phyloP scores from a whole-genome alignment of 257 asterid genomes.

The Anisodus acutangulus region DNA sequence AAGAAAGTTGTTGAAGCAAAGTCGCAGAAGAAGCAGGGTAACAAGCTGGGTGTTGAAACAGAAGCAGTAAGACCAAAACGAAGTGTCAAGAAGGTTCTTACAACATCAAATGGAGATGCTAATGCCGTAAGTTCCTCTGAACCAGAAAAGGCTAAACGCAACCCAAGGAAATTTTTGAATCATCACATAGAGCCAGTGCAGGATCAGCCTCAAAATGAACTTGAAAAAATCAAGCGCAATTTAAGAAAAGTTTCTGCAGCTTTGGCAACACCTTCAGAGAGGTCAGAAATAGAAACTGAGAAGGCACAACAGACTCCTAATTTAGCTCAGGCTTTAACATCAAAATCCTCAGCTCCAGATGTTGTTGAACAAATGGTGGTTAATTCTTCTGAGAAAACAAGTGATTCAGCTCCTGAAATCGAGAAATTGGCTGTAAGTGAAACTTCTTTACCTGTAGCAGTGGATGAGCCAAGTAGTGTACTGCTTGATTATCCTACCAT shows the following conservation, averaged over 20 bases:
- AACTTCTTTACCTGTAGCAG: conserved; percentile 7
- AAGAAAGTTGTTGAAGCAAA: conserved; percentile 48
- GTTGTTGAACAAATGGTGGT: conserved; percentile 46
- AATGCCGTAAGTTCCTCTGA: conserved; percentile 46
- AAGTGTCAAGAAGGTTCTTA: conserved; percentile 60
- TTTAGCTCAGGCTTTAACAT: conserved; percentile 31
- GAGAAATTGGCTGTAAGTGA: conserved; percentile 26
- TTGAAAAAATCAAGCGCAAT: conserved; percentile 70
- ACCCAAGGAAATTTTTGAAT: conserved; percentile 32
- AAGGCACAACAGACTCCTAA: conserved; percentile 51
- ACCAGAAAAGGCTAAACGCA: conserved; percentile 40
- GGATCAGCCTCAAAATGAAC: conserved; percentile 51
- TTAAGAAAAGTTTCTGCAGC: conserved; percentile 74
- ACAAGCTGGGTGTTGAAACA: conserved; percentile 42
- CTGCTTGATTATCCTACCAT: conserved; percentile 7
- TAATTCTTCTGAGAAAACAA: conserved; percentile 34
- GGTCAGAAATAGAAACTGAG: conserved; percentile 57
- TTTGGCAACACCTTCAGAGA: conserved; percentile 52
- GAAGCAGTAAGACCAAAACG: conserved; percentile 73
- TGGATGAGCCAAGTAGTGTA: conserved; percentile 4
- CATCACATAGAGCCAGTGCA: conserved; percentile 30
- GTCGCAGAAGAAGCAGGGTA: conserved; percentile 59
- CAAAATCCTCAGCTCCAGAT: conserved; percentile 45
- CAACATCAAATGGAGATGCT: conserved; percentile 56
- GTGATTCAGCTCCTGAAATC: conserved; percentile 30